These are phyloP conservation scores for Beauveria pseudobassiana DNA, from an alignment of 2,329 filamentous ascomycete species.

Conservation along the genomic window DNA sequence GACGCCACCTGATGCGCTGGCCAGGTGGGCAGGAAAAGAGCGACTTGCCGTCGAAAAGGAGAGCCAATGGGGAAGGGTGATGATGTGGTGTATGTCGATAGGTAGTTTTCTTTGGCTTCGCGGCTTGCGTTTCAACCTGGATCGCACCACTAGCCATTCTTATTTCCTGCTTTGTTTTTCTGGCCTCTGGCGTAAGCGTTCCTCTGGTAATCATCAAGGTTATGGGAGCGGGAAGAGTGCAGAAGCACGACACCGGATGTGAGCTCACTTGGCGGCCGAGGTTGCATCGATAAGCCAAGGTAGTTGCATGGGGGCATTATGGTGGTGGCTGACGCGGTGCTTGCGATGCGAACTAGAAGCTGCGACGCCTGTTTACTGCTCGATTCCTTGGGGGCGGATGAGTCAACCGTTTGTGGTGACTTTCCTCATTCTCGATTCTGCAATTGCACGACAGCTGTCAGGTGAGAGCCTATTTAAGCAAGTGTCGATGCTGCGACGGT, in stretches of 20 bases:
- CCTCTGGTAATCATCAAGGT: too few species aligned
- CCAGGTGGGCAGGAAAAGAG: background rate
- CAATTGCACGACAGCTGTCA: background rate
- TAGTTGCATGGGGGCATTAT: background rate
- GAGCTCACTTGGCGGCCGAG: background rate
- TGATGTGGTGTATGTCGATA: background rate
- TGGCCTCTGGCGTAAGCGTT: too few species aligned
- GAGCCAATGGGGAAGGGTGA: background rate
- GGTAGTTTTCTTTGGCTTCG: background rate
- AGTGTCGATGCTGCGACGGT: background rate
- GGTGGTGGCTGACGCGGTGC: constrained; percentile 8
- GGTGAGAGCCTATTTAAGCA: background rate
- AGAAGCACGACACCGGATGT: background rate
- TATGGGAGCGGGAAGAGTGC: background rate
- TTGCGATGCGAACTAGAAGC: constrained; percentile 5
- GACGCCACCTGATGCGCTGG: constrained; percentile 10
- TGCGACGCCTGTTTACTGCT: background rate
- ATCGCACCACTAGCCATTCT: background rate
- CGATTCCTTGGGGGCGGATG: background rate
- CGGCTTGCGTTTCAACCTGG: background rate
- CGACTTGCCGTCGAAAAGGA: background rate
- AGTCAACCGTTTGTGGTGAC: background rate
- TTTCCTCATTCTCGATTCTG: background rate
- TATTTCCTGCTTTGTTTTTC: too few species aligned
- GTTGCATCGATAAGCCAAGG: constrained; percentile 1